A percentile compares a stretch with the other conserved stretches of the same genome.
phyloP scores from a whole-genome alignment of 345 rosid genomes.

The Rhodomyrtus tomentosa region DNA sequence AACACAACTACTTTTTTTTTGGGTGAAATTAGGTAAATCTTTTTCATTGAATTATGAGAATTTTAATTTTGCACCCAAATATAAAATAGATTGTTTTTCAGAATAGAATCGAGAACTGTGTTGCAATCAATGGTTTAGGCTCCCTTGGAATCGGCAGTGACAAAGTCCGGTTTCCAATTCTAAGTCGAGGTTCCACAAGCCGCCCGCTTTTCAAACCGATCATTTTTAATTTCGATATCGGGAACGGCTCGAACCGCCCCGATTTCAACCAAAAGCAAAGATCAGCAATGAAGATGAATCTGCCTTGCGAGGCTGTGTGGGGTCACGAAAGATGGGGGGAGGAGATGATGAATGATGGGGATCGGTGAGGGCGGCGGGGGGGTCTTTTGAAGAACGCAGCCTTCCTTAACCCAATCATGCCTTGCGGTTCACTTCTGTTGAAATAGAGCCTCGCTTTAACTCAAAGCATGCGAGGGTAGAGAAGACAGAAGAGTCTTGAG shows the following conservation, averaged over 20 bases:
- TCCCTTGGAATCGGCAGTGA: no score
- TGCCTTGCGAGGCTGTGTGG: neutral
- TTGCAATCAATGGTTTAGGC: no score
- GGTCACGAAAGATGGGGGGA: neutral
- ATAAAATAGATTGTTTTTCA: neutral
- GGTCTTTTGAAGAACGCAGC: neutral
- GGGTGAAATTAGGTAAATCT: no score
- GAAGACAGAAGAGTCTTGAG: neutral
- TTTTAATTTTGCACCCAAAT: neutral
- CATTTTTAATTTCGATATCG: neutral
- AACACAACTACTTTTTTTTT: neutral
- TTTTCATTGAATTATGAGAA: no score
- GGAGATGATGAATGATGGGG: neutral
- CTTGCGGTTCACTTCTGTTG: conserved; percentile 25
- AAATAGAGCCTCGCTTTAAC: conserved; percentile 23
- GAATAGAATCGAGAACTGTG: neutral
- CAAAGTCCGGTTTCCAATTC: no score
- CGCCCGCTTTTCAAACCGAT: neutral
- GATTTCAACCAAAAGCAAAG: neutral
- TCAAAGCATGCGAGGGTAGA: conserved; percentile 9
- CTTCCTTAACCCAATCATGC: neutral
- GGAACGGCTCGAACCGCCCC: neutral
- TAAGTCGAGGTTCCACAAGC: no score
- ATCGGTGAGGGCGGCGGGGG: neutral
- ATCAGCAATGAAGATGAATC: neutral